Base-by-base conservation (phyloP, 805 yeast genomes). In the Metschnikowia colocasiae region DNA sequence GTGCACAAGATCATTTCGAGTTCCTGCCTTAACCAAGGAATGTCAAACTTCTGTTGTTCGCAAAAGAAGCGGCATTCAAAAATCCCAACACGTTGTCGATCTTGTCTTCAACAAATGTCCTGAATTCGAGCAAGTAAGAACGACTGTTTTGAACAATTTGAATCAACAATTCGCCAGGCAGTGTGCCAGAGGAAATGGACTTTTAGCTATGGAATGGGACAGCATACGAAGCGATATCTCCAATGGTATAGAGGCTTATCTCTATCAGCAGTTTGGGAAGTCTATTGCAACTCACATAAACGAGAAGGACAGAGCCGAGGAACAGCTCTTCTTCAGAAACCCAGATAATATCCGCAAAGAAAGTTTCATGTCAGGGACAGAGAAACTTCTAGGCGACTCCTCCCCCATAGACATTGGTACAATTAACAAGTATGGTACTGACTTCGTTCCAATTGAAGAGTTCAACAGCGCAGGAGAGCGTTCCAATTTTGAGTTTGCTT, bases 121-220 rank as follows among this genome's bases (percentile, higher is more conserved):
- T 1, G 63, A 62, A 9, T 66, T 62, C 50, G 59, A 56, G 36
- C 58, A 56, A 25, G 63, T 61, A 43, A 51, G 67, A 6, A 59
- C 59, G 15, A 53, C 59, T 9, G 53, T 67, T 31, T 61, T 61
- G 19, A 56, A 59, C 26, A 65, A 71, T 69, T 56, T 70, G 31
- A 52, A 54, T 46, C 60, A 62, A 27, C 68, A 61, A 55, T 71
- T 72, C 51, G 68, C 59, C 42, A 67, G 67, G 50, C 71, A 67
- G 39, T 67, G 67, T 49, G 58, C 67, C 4, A 53, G 62, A 7
- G 63, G 62, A 9, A 67, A 66, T 54, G 71, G 72, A 15, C 54
- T 70, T 15, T 39, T 70, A 20, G 72, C 66, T 2, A 67, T 72
- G 54, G 75, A 69, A 56, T 72, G 75, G 75, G 75, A 72, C 45